A percentile compares a stretch with the other conserved stretches of the same genome.
Conservation (phyloP, 306 rosid genomes). For the Crataegus laevigata region DNA sequence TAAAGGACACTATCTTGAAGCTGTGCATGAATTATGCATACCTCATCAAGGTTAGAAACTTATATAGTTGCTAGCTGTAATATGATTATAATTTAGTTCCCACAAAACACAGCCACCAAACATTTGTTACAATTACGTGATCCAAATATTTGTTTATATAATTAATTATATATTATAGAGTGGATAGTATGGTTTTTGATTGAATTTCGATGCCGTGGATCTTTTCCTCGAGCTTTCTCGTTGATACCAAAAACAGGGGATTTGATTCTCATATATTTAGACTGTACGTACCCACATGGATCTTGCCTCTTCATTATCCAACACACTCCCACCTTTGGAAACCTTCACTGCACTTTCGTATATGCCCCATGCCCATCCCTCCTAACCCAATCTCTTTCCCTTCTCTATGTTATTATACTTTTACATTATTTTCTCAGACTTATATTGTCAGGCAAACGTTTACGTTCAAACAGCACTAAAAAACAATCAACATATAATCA, state of each 20-base stretch:
- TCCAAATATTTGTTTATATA: neutral
- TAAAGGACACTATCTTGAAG: neutral
- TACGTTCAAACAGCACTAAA: neutral
- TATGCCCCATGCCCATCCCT: slow-evolving; percentile 4
- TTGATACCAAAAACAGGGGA: neutral
- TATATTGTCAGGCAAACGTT: neutral
- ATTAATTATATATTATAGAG: neutral
- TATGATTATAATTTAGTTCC: neutral
- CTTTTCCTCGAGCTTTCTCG: slow-evolving; percentile 28
- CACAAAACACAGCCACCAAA: slow-evolving; percentile 37
- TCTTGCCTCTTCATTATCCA: slow-evolving; percentile 54
- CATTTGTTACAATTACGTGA: neutral
- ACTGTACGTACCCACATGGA: slow-evolving; percentile 46
- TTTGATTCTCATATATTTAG: slow-evolving; percentile 17
- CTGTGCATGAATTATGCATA: neutral
- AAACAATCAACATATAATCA: neutral
- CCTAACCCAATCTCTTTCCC: slow-evolving; percentile 1
- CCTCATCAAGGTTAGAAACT: neutral
- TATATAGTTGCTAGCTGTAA: neutral
- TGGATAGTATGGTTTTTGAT: slow-evolving; percentile 32
- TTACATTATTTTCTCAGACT: neutral
- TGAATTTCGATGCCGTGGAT: neutral
- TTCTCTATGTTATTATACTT: neutral
- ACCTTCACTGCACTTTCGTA: slow-evolving; percentile 28
- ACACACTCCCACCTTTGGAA: slow-evolving; percentile 31